phyloP scores from a whole-genome alignment of 768 basidiomycete species.

The Mycena galericulata region DNA sequence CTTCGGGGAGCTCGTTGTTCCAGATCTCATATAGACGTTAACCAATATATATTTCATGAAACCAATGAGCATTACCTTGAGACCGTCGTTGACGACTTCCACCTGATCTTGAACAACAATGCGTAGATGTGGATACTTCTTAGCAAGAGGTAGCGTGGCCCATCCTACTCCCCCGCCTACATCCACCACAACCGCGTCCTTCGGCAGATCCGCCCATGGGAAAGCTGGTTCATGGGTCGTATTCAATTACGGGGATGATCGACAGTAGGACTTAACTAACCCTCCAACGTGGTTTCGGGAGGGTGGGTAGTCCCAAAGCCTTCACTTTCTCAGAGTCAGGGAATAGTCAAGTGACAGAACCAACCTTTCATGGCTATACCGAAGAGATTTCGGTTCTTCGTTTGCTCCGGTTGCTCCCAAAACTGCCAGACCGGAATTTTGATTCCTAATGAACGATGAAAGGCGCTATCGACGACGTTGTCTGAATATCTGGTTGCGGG shows the following conservation, averaged over 20 bases:
- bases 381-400: slow-evolving; percentile 42
- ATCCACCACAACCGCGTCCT: not conserved
- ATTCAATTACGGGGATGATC: too few relatives aligned
- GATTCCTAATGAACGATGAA: slow-evolving; percentile 36
- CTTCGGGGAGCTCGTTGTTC: too few relatives aligned
- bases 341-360: too few relatives aligned
- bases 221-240: too few relatives aligned
- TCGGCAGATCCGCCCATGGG: not conserved
- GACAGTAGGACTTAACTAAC: too few relatives aligned
- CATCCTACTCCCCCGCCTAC: not conserved
- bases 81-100: not conserved
- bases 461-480: slow-evolving; percentile 34
- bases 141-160: not conserved
- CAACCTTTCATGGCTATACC: slow-evolving; percentile 43
- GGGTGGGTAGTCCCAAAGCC: too few relatives aligned
- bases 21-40: too few relatives aligned
- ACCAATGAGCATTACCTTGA: too few relatives aligned
- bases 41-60: too few relatives aligned
- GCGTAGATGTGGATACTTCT: not conserved
- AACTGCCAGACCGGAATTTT: slow-evolving; percentile 38
- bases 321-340: too few relatives aligned
- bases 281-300: too few relatives aligned
- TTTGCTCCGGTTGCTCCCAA: slow-evolving; percentile 38
- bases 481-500: slow-evolving; percentile 35
- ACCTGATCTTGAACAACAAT: not conserved